Conservation (phyloP, 176 grass and related monocot genomes). For the Oryza officinalis region DNA sequence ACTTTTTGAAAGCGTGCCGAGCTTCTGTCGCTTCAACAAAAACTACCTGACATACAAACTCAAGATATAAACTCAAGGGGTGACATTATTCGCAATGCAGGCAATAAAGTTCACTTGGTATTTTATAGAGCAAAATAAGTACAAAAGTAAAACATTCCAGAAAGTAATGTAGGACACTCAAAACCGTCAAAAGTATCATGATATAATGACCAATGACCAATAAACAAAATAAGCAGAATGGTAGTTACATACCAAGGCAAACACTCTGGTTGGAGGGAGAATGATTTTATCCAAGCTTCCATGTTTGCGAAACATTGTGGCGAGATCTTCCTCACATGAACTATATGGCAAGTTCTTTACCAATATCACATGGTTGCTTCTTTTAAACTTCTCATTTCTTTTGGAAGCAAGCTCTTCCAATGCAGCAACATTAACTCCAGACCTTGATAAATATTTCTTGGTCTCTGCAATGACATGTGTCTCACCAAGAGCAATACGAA, state of each 20-base stretch:
- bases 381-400: slow-evolving; percentile 74
- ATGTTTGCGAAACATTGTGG: slow-evolving; percentile 76
- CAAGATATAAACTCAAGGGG: slow-evolving; percentile 2
- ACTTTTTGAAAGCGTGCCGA: slow-evolving; percentile 73
- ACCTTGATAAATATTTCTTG: slow-evolving; percentile 81
- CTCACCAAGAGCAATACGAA: slow-evolving; percentile 85
- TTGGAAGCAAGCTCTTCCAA: slow-evolving; percentile 83
- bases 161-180: neutral
- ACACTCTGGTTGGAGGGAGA: slow-evolving; percentile 81
- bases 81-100: neutral
- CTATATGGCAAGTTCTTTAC: slow-evolving; percentile 91
- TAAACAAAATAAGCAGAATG: slow-evolving; percentile 28
- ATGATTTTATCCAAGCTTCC: slow-evolving; percentile 82
- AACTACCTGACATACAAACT: slow-evolving; percentile 56
- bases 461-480: slow-evolving; percentile 83
- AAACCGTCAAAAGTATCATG: neutral
- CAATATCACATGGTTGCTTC: slow-evolving; percentile 92
- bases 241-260: slow-evolving; percentile 76
- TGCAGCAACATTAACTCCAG: slow-evolving; percentile 75
- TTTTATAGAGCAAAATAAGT: neutral
- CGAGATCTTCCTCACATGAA: slow-evolving; percentile 79
- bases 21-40: slow-evolving; percentile 92
- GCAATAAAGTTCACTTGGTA: neutral
- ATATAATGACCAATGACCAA: slow-evolving; percentile 13
- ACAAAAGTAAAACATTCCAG: neutral